Evolutionary conservation across 2,329 filamentous ascomycete genomes (phyloP).

Genomic region (Aotearoamyces nothofagi): DNA sequence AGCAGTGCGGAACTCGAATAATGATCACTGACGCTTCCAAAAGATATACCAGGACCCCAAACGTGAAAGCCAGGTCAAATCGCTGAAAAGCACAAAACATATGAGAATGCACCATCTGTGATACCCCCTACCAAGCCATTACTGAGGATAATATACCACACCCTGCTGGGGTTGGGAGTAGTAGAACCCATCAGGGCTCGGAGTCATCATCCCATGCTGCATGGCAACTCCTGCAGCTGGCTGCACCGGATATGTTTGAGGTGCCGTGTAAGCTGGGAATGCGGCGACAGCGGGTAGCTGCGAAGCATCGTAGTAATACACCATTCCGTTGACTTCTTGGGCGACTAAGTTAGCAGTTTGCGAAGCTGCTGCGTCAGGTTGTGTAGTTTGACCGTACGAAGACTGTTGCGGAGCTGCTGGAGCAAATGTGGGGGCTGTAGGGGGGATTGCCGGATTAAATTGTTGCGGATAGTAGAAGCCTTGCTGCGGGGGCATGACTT

Average conservation of each 20-base stretch:
- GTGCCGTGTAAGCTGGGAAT: constrained; percentile 29
- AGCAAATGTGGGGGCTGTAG: constrained; percentile 19
- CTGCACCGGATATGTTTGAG: constrained; percentile 38
- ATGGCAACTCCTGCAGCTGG: constrained; percentile 42
- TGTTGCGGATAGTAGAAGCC: constrained; percentile 54
- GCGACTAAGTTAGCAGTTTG: constrained; percentile 46
- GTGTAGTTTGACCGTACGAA: constrained; percentile 9
- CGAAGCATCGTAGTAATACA: constrained; percentile 83
- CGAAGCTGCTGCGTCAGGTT: constrained; percentile 17
- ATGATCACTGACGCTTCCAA: constrained; percentile 1
- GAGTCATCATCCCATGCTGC: constrained; percentile 70
- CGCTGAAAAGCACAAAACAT: constrained; percentile 16
- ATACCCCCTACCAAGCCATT: constrained; percentile 17
- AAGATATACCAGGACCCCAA: not conserved
- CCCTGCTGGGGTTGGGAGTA: constrained; percentile 39
- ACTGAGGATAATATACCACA: constrained; percentile 48
- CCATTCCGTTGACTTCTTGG: constrained; percentile 89
- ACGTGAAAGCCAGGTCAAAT: constrained; percentile 8
- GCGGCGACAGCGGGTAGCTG: constrained; percentile 36
- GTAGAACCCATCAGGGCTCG: constrained; percentile 54
- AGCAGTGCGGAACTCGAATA: constrained; percentile 4
- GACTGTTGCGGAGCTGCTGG: constrained; percentile 14
- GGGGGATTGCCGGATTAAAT: constrained; percentile 29
- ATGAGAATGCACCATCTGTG: too few relatives aligned
- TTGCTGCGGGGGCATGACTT: constrained; percentile 38